Base-by-base conservation (phyloP, 2,329 filamentous ascomycete genomes). In the Venturia effusa region DNA sequence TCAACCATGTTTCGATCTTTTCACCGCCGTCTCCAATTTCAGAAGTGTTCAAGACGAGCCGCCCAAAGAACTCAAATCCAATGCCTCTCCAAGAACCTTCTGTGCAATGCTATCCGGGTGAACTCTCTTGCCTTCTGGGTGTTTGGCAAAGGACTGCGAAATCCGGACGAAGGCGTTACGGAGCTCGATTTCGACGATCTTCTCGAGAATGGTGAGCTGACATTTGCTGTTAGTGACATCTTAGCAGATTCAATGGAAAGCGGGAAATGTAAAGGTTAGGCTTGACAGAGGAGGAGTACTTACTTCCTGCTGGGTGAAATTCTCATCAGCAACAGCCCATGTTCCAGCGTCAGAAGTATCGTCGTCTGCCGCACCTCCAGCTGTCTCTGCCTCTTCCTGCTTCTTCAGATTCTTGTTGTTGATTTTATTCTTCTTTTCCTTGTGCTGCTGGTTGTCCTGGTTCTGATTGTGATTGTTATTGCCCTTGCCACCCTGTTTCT, bases 21-120 rank as follows among this genome's bases (percentile, higher is more conserved):
- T 15, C 37, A 39, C 37, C 37, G 8, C 37, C 37, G 8, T 5
- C 2, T 2, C 37, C 37, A 39, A 11, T 15, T 15, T 11, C 37
- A 39, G 15, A 5, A 4, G 8, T 39, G 22, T 27, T 51, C 45
- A 51, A 51, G 45, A 51, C 22, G 45, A 22, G 4, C 30, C 51
- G n/a, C 51, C 27, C 51, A 57, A 34, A 6, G 22, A 17, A 34
- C 51, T 57, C 19, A 57, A 34, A 34, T 57, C 51, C 51, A 57
- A 57, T 6, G 15, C 51, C 30, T 57, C 51, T 8, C 61, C 61
- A 22, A 63, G 22, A 41, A 55, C 24, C 61, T 63, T 63, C 61
- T 57, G 22, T 17, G 48, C 61, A 37, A 63, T 63, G n/a, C 45
- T 51, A 40, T 40, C 61, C 24, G 61, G 61, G 59, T 63, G 61